Base-by-base conservation (phyloP, 2,329 filamentous ascomycete species). In the Fusarium sp. region DNA sequence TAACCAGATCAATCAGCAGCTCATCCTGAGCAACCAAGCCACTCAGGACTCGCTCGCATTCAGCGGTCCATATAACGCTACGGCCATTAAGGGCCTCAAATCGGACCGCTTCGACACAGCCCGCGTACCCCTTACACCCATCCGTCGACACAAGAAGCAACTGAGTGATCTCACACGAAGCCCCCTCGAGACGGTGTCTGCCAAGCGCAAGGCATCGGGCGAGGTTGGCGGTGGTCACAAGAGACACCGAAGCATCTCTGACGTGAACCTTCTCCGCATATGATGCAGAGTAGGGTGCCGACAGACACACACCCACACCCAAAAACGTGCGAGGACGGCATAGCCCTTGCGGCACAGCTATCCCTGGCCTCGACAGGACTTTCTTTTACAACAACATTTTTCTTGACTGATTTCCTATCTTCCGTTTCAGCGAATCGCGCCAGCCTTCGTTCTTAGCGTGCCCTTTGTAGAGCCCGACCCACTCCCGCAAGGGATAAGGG, bases 91-190 rank as follows among this genome's bases (percentile, higher is more conserved):
- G 64, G 90, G 90, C 59, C 89, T 93, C 78, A 91, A 92, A 79
- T 88, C 88, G 62, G 92, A 92, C 73, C 88, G 92, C 66, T 88
- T 93, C 72, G 88, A 88, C 66, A 91, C 90, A 37, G 91, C 91
- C 42, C 89, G 90, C 42, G 88, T 90, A 3, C 91, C 92, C n/a
- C 88, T 93, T 70, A 93, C 92, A 5, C 92, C 92, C 2, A 85
- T 89, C 57, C 88, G 92, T 60, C 89, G 90, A 70, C 87, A 88
- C 47, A 90, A 89, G 82, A 85, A 83, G 66, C 80, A 82, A 45
- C 78, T 84, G 77, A 81, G 84, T 60, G 85, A 87, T 65, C 74
- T 84, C 38, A 78, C 83, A 40, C 86, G 86, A 70, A 90, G 87
- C 76, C 87, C 88, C 22, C 83, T 89, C 11, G 85, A 87, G 31